Evolutionary conservation across 257 asterid genomes (phyloP).

Genomic region (Gentiana macrophylla): DNA sequence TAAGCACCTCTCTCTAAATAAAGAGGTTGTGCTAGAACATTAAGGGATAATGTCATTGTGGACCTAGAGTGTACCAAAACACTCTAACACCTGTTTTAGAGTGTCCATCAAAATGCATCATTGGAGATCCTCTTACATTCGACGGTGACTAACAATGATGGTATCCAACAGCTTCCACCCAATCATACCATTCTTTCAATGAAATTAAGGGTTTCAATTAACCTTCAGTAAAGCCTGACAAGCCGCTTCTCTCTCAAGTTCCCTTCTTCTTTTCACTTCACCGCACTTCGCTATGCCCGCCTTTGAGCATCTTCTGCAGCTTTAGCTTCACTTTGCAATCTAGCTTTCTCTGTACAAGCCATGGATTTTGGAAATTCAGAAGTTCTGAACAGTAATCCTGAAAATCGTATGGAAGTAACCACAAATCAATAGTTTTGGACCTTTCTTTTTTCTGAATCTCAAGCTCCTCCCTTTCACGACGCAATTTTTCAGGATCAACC

Average conservation of each 20-base stretch:
- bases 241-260: constrained; percentile 76
- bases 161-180: no score
- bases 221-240: constrained; percentile 80
- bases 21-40: no score
- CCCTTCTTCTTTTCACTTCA: constrained; percentile 56
- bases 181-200: no score
- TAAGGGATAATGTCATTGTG: no score
- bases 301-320: constrained; percentile 87
- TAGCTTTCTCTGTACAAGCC: constrained; percentile 56
- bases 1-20: no score
- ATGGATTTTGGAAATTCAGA: not conserved
- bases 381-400: no score
- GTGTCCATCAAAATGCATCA: no score
- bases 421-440: constrained; percentile 14
- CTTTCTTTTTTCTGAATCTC: constrained; percentile 71
- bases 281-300: no score
- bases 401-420: not conserved
- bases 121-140: no score
- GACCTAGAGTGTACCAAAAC: no score
- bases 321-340: constrained; percentile 80
- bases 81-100: no score
- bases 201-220: not conserved
- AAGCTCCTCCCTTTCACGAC: constrained; percentile 76
- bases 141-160: no score
- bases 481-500: constrained; percentile 65